These are phyloP conservation scores for Aspergillus oerlinghausenensis DNA, from an alignment of 2,329 filamentous ascomycete genomes.

Conservation along the genomic window DNA sequence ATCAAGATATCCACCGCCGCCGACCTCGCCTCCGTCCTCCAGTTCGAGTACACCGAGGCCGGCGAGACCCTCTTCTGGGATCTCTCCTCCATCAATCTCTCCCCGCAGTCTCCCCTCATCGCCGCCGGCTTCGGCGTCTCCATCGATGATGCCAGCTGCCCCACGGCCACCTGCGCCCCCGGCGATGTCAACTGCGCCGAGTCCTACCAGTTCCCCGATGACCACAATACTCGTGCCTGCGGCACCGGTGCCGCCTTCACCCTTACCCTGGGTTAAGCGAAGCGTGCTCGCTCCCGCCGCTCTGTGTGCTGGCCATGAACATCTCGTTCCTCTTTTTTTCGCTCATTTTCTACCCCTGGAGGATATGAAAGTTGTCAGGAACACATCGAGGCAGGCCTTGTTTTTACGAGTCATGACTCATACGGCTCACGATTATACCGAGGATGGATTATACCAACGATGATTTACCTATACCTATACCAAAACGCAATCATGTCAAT, in stretches of 20 bases:
- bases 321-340: not conserved
- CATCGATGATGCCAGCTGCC: slow-evolving; percentile 20
- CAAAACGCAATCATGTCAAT: not conserved
- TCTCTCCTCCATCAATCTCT: slow-evolving; percentile 28
- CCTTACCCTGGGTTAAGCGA: slow-evolving; percentile 31
- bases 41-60: slow-evolving; percentile 30
- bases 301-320: not conserved
- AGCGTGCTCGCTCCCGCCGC: too few relatives aligned
- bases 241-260: slow-evolving; percentile 25
- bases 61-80: slow-evolving; percentile 27
- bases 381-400: not conserved
- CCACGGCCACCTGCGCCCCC: slow-evolving; percentile 19
- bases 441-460: not conserved
- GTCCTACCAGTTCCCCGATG: slow-evolving; percentile 26
- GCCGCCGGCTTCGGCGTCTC: slow-evolving; percentile 22
- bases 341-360: not conserved
- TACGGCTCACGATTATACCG: not conserved
- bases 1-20: slow-evolving; percentile 26
- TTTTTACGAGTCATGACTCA: not conserved
- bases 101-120: slow-evolving; percentile 16
- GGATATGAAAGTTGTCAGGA: not conserved
- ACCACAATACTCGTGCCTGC: slow-evolving; percentile 24
- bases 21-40: slow-evolving; percentile 19
- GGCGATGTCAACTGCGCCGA: slow-evolving; percentile 21
- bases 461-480: not conserved